Base-by-base conservation (phyloP, 2,329 filamentous ascomycete genomes). In the Thelonectria discophora region DNA sequence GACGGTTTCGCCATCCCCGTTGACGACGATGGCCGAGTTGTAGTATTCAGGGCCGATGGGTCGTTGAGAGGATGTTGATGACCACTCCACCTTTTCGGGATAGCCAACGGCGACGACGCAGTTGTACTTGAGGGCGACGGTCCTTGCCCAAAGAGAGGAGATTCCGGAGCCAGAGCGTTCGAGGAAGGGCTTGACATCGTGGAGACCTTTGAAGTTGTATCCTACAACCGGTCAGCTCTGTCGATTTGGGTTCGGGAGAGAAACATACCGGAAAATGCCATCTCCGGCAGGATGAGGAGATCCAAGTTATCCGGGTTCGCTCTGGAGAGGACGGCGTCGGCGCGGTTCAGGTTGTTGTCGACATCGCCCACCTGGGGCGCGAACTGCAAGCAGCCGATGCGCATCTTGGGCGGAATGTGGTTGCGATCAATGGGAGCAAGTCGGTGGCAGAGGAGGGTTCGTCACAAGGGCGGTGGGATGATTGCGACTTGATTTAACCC, bases 201-300 rank as follows among this genome's bases (percentile, higher is more conserved):
- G 78, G 2, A 92, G 74, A 0, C 88, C 90, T 43, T 85, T 83
- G 78, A 94, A 94, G 73, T 93, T 93, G 79, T 94, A 95, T 30
- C 92, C 90, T 87, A 72, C 27, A 32, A 54, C 17, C 45, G 45
- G 17, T 65, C 30, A 66, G 58, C 47, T 21, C 11, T 15, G 17
- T 18, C 20, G 8, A 37, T 34, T 4, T 20, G 42, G n/a, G 11
- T 20, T 45, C n/a, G 9, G 20, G 17, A n/a, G n/a, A 32, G 53
- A n/a, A 18, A 37, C 78, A 67, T 76, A 91, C 89, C 89, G 59
- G 87, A 84, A 72, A 94, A 93, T 1, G 91, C 90, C 74, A 94
- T 78, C 73, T 94, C 92, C 0, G 92, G 91, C 0, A 94, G 78
- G 0, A 94, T 86, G 0, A 95, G 80, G 30, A 94, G 81, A 71